Evolutionary conservation across 116 monocot genomes (phyloP).

Genomic region (Posidonia oceanica): DNA sequence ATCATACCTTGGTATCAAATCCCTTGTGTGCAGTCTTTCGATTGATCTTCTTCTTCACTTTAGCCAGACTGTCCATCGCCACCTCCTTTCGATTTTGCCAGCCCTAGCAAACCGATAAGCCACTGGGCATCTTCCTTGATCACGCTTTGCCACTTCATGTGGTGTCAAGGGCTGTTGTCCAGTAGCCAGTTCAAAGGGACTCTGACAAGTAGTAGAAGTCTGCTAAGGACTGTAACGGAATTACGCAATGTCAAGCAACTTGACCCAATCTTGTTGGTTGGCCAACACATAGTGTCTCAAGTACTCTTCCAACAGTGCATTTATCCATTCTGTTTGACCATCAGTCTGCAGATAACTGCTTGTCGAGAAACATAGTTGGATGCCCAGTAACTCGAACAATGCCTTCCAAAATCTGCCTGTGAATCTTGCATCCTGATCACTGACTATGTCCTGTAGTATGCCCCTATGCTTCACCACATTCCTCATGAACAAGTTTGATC

Average conservation of each 20-base stretch:
- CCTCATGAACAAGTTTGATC: neutral
- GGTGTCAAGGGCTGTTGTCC: neutral
- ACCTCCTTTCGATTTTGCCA: neutral
- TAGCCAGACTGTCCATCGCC: neutral
- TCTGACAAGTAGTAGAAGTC: neutral
- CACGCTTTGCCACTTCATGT: neutral
- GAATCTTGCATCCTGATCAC: conserved; percentile 1
- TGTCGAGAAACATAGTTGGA: conserved; percentile 3
- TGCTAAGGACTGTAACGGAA: conserved; percentile 1
- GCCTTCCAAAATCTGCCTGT: neutral
- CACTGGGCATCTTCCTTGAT: neutral
- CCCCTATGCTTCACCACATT: conserved; percentile 7
- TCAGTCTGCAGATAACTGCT: conserved; percentile 7
- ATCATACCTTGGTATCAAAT: no score
- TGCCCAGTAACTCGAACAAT: neutral
- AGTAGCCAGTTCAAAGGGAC: neutral
- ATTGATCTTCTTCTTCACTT: conserved; percentile 1
- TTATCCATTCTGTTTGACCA: neutral
- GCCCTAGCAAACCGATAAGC: neutral
- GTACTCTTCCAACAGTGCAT: neutral
- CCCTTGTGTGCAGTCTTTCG: neutral
- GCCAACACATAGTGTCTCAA: neutral
- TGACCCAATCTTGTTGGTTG: neutral
- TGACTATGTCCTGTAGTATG: neutral
- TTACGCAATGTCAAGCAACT: neutral